Conservation (phyloP, 768 basidiomycete species). For the Lyophyllum atratum region DNA sequence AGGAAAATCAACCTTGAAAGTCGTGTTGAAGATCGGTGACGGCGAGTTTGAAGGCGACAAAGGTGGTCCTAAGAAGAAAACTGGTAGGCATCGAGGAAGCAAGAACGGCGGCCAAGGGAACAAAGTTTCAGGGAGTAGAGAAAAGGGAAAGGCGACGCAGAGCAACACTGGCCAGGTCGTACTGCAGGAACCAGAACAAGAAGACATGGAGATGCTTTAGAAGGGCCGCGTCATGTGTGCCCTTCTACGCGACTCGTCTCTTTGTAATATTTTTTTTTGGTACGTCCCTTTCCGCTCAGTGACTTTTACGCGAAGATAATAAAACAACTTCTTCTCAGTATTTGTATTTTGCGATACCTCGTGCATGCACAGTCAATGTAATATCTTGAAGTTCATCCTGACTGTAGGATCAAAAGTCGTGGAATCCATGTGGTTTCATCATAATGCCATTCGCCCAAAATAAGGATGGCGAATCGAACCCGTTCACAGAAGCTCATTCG, state of each 20-base stretch:
- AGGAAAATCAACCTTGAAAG: conserved; percentile 67
- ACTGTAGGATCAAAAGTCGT: background rate
- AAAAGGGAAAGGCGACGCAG: conserved; percentile 2
- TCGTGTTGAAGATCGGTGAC: conserved; percentile 63
- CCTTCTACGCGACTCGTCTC: background rate
- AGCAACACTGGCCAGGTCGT: conserved; percentile 29
- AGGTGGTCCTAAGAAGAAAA: conserved; percentile 24
- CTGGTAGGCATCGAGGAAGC: conserved; percentile 12
- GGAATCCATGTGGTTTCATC: background rate
- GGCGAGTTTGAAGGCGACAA: conserved; percentile 51
- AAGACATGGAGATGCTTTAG: conserved; percentile 35
- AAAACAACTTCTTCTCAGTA: background rate
- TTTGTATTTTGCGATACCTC: background rate
- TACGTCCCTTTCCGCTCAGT: background rate
- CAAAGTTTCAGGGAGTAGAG: conserved; percentile 8
- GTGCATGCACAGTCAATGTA: background rate
- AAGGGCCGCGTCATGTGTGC: background rate
- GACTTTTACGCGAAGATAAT: background rate
- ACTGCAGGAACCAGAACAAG: conserved; percentile 46
- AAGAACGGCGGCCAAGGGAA: conserved; percentile 1
- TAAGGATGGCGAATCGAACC: background rate
- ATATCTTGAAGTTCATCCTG: background rate
- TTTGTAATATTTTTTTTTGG: background rate
- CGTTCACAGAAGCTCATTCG: background rate
- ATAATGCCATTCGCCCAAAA: background rate